Conservation (phyloP, 345 rosid species). For the Reutealis trisperma region DNA sequence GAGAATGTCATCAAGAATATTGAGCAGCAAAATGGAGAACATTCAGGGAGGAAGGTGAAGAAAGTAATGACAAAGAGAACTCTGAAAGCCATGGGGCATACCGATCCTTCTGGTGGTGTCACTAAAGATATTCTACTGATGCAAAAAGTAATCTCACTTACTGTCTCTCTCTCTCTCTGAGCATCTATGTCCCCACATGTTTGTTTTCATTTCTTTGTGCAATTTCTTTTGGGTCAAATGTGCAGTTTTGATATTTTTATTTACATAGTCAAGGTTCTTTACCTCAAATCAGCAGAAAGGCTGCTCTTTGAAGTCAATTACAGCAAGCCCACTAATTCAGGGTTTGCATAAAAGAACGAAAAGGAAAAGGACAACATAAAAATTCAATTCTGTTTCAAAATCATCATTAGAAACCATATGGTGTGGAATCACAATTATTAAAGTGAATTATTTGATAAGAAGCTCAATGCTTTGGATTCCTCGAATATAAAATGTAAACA, state of each 20-base stretch:
- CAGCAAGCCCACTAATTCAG: neutral
- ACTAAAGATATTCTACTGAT: constrained; percentile 48
- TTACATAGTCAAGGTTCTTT: neutral
- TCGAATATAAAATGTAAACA: neutral
- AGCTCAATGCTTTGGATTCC: neutral
- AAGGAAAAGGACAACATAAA: neutral
- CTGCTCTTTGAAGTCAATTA: neutral
- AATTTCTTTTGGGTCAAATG: neutral
- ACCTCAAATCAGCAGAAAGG: neutral
- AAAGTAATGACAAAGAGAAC: constrained; percentile 36
- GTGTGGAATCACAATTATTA: neutral
- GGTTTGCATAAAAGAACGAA: neutral
- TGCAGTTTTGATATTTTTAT: neutral
- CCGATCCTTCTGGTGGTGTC: constrained; percentile 37
- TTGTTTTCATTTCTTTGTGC: neutral
- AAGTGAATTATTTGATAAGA: neutral
- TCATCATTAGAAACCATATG: neutral
- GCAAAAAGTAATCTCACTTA: constrained; percentile 42
- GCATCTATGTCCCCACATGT: neutral
- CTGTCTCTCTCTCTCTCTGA: neutral
- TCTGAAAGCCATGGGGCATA: constrained; percentile 45
- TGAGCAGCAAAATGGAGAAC: constrained; percentile 26
- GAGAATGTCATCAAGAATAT: constrained; percentile 35
- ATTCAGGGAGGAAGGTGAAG: constrained; percentile 27
- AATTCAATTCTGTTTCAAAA: neutral